Evolutionary conservation across 2,329 filamentous ascomycete species (phyloP), one percentile per base, ranked within the genome.

Genomic region (Akanthomyces uredinophilus): DNA sequence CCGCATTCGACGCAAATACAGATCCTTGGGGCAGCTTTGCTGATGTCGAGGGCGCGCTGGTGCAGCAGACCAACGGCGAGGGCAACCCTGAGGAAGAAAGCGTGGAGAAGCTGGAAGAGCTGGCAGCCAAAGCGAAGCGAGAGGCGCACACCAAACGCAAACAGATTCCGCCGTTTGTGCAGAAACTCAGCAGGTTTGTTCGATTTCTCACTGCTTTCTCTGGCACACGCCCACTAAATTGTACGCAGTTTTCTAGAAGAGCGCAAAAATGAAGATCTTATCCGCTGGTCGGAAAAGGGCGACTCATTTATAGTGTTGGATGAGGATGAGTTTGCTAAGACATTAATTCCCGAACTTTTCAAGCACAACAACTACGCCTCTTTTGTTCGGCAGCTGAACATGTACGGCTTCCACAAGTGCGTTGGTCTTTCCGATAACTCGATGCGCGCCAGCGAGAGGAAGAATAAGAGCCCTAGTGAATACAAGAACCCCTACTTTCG

Each of bases 361-460:
- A 99, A 99, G 76, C 95, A 99, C 78, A 96, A 94, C 82, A 97
- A 97, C 74, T 97, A 97, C 75, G 93, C 93, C 52, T 96, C 93
- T 66, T 97, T 97, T 72, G 93, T 97, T 61, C 88, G 93, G 41
- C 93, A 97, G 73, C 82, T 97, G 65, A 96, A 97, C 76, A 97
- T 97, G 81, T 97, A 96, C 74, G 93, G 96, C 65, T 99, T 99
- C 70, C 95, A 99, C 81, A 99, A 99, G 80, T 89, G 91, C 47
- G 91, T 95, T 4, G 91, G 91, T 4, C 82, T 99, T 20, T 96
- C 93, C 4, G 95, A 99, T 75, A 97, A 97, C 72, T 97, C 93
- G 0, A 96, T 99, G 90, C 90, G 95, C 67, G 93, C 96, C 6
- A 97, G 93, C 72, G 95, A 98, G 77, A 88, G 93, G 65, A 96